A percentile compares a stretch with the other conserved stretches of the same genome.
Conservation (phyloP, 441 rosid species). For the Pelargonium myrrhifolium region DNA sequence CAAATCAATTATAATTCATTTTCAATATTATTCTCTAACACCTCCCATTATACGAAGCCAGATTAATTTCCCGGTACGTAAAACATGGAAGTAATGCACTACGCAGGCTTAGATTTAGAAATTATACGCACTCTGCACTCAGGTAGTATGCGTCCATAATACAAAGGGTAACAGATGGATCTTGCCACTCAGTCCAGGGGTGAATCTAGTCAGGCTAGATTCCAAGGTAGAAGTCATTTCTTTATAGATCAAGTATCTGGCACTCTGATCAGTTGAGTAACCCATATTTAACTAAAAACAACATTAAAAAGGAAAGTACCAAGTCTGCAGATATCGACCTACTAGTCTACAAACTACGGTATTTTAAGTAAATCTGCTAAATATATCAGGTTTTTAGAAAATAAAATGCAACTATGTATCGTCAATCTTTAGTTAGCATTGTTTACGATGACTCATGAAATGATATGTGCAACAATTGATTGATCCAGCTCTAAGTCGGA, state of each 20-base stretch:
- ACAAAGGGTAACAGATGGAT: conserved; percentile 1
- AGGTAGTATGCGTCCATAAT: neutral
- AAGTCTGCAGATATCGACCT: conserved; percentile 1
- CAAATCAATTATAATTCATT: too few relatives aligned
- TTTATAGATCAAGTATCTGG: neutral
- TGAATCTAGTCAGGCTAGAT: neutral
- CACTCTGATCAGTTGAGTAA: neutral
- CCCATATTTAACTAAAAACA: conserved; percentile 1
- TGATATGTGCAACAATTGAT: conserved; percentile 10
- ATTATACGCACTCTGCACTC: neutral
- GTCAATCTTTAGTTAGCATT: conserved; percentile 1
- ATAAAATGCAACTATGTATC: neutral
- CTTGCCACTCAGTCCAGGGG: conserved; percentile 11
- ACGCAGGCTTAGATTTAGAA: conserved; percentile 2
- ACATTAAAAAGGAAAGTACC: neutral
- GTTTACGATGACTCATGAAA: neutral
- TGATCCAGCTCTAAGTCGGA: neutral
- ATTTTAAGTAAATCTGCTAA: neutral
- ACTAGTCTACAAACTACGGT: neutral
- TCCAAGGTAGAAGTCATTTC: conserved; percentile 2
- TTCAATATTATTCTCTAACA: too few relatives aligned
- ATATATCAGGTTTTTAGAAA: conserved; percentile 1
- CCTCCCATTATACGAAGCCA: too few relatives aligned
- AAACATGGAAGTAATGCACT: neutral
- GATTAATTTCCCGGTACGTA: neutral